These are phyloP conservation scores for Ciborinia camelliae DNA, from an alignment of 2,329 filamentous ascomycete genomes.

Conservation along the genomic window DNA sequence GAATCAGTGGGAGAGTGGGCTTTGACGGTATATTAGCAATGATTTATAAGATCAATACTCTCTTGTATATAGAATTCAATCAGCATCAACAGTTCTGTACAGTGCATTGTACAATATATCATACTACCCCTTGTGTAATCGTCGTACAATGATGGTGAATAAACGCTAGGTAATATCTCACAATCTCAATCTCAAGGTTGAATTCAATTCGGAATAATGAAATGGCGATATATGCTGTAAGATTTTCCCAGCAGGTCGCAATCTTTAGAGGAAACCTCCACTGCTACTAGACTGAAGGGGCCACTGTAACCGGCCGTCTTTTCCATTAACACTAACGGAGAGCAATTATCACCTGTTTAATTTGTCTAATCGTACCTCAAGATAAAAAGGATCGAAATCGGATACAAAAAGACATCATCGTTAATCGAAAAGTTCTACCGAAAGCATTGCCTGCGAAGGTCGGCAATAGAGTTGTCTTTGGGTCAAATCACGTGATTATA, in stretches of 20 bases:
- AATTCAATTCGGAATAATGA: not conserved
- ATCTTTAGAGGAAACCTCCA: not conserved
- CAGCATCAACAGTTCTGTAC: too few relatives aligned
- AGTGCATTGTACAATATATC: too few relatives aligned
- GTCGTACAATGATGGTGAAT: not conserved
- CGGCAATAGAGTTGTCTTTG: not conserved
- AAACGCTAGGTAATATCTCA: not conserved
- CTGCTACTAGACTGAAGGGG: rapidly evolving
- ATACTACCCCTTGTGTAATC: too few relatives aligned
- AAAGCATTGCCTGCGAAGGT: not conserved
- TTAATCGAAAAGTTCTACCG: not conserved
- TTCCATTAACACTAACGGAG: not conserved
- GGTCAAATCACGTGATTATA: not conserved
- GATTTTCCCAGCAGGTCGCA: not conserved
- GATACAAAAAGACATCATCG: not conserved
- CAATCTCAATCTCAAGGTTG: too few relatives aligned
- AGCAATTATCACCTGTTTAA: too few relatives aligned
- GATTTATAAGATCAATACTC: too few relatives aligned
- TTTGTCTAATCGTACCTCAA: too few relatives aligned
- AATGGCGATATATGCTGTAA: not conserved
- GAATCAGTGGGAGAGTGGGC: not conserved
- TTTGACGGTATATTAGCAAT: too few relatives aligned
- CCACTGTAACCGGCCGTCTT: not conserved
- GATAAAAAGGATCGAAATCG: not conserved
- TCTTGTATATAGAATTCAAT: not conserved